Base-by-base conservation (phyloP, 2,329 filamentous ascomycete species). In the Aspergillus persii region DNA sequence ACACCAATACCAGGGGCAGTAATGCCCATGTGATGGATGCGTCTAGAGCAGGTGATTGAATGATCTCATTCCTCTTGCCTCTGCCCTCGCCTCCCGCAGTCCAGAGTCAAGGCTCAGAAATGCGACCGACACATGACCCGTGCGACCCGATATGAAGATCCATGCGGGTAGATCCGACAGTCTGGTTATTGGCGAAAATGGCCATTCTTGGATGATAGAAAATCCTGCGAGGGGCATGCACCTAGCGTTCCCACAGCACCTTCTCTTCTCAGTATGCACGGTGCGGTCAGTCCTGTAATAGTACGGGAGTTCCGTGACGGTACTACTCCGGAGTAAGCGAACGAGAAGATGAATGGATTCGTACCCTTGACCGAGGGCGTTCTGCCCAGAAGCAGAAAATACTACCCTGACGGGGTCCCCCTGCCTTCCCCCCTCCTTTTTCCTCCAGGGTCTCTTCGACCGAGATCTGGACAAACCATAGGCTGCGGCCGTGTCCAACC, bases 131-230 rank as follows among this genome's bases (percentile, higher is more conserved):
- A 41, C 33, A 41, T 29, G 15, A 36, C 51, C 36, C 26, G 33
- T 44, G 18, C 33, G 39, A 47, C 36, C 41, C 39, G 12, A 47
- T 26, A 48, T 12, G 47, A 39, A 41, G 29, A 53, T 30, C 50
- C 44, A 59, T 59, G 54, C 54, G 53, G 56, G 56, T 54, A 57
- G 57, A 64, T 58, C 64, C 64, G 61, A 66, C 58, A 64, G 48
- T 61, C 50, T 62, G 61, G 64, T 61, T 54, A 59, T 59, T 59
- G 63, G 58, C 44, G 41, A 33, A 15, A 30, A 18, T 9, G 30
- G 44, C 33, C 41, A 30, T 29, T 50, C 36, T 31, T 27, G 44
- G 44, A 27, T 49, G 29, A n/a, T 46, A 49, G 47, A 15, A 12
- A 26, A 30, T 36, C 44, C 50, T 39, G 47, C 57, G 56, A 59